Percentiles rank a stretch among this genome's conserved stretches.
phyloP scores from a whole-genome alignment of 257 asterid species.

The Lycium barbarum region DNA sequence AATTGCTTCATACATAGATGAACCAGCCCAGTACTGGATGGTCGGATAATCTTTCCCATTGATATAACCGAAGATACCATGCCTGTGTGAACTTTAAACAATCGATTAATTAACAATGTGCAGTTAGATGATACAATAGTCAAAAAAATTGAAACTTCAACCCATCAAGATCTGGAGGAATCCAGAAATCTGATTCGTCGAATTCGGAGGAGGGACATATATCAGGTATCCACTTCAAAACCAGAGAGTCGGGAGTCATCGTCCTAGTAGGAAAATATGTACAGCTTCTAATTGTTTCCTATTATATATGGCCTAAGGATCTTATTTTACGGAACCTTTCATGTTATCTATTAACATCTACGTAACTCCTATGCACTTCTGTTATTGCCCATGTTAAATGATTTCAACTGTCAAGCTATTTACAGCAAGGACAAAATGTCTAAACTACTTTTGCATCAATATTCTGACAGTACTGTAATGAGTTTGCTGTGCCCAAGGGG shows the following conservation, averaged over 20 bases:
- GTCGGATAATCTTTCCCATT: conserved; percentile 44
- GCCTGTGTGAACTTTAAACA: neutral
- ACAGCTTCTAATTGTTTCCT: conserved; percentile 8
- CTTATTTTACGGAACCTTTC: neutral
- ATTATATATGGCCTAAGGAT: neutral
- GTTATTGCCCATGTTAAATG: conserved; percentile 14
- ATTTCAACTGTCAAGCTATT: conserved; percentile 28
- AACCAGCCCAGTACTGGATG: conserved; percentile 87
- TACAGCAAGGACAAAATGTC: conserved; percentile 19
- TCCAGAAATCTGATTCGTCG: conserved; percentile 81
- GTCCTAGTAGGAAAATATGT: neutral
- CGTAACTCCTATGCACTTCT: neutral
- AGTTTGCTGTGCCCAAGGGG: conserved; percentile 87
- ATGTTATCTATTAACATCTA: neutral
- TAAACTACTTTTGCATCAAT: conserved; percentile 31
- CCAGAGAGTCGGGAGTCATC: neutral
- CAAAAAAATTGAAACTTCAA: conserved; percentile 77
- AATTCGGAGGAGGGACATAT: conserved; percentile 81
- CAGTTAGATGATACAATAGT: conserved; percentile 91
- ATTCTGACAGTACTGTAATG: conserved; percentile 76
- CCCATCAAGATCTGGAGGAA: conserved; percentile 70
- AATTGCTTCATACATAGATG: conserved; percentile 69
- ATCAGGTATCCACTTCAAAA: conserved; percentile 57
- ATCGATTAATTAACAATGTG: conserved; percentile 26
- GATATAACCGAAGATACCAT: neutral